Percentiles rank a stretch among this genome's conserved stretches.
Evolutionary conservation across 306 rosid species (phyloP).

Genomic region (Hippophae rhamnoides): DNA sequence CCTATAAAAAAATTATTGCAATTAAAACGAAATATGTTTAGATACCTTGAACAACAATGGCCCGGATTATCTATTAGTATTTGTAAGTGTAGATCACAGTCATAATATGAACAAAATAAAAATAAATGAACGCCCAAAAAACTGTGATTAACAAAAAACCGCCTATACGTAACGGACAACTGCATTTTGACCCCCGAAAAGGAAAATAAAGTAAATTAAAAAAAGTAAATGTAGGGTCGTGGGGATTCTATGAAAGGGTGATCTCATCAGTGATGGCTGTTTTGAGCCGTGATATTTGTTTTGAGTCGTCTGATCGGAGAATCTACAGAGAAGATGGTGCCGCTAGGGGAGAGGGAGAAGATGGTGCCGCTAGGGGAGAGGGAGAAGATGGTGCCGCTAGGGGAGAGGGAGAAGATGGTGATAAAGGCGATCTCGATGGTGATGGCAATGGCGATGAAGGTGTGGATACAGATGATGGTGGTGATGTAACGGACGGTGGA

Average conservation of each 20-base stretch:
- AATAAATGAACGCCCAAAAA: slow-evolving; percentile 14
- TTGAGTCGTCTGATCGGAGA: slow-evolving; percentile 73
- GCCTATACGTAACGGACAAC: slow-evolving; percentile 50
- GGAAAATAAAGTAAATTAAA: slow-evolving; percentile 1
- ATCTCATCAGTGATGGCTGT: slow-evolving; percentile 37
- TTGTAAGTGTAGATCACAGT: slow-evolving; percentile 17
- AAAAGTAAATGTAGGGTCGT: slow-evolving; percentile 1
- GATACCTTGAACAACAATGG: background rate
- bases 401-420: slow-evolving; percentile 16
- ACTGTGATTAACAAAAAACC: slow-evolving; percentile 37
- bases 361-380: slow-evolving; percentile 23
- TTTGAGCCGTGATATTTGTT: slow-evolving; percentile 65
- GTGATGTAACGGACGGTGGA: background rate
- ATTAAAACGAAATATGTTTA: no score
- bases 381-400: slow-evolving; percentile 6
- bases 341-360: slow-evolving; percentile 15
- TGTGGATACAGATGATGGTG: slow-evolving; percentile 1
- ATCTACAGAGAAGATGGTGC: slow-evolving; percentile 18
- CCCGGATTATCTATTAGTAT: slow-evolving; percentile 17
- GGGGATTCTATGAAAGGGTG: slow-evolving; percentile 1
- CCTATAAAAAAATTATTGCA: no score
- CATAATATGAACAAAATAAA: slow-evolving; percentile 32
- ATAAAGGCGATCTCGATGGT: slow-evolving; percentile 26
- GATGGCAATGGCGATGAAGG: slow-evolving; percentile 26
- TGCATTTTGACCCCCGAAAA: slow-evolving; percentile 24